phyloP scores from a whole-genome alignment of 768 basidiomycete species.

The Saitozyma sp. region DNA sequence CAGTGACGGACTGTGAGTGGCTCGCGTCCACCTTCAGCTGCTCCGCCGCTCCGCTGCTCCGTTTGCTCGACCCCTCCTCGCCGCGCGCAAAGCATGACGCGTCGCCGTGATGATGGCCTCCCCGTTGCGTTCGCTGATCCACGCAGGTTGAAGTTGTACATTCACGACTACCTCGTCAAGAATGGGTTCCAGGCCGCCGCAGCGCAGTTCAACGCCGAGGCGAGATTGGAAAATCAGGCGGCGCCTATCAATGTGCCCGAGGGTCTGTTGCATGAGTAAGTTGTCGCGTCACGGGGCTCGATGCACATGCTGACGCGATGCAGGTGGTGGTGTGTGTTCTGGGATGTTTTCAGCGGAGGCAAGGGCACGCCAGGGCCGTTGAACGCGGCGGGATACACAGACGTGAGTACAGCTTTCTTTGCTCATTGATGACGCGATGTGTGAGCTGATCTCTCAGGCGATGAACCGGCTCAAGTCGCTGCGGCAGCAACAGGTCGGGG shows the following conservation, averaged over 20 bases:
- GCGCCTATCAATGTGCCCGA: slow-evolving; percentile 52
- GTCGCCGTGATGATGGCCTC: not conserved
- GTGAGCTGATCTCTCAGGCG: slow-evolving; percentile 20
- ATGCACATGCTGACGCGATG: not conserved
- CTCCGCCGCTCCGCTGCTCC: not conserved
- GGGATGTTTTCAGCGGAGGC: slow-evolving; percentile 49
- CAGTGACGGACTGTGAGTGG: slow-evolving; percentile 35
- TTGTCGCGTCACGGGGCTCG: slow-evolving; percentile 4
- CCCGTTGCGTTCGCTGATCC: slow-evolving; percentile 2
- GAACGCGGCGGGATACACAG: slow-evolving; percentile 42
- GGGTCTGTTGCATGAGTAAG: slow-evolving; percentile 53
- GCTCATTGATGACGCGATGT: not conserved
- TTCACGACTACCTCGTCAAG: slow-evolving; percentile 53
- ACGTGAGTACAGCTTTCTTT: slow-evolving; percentile 28
- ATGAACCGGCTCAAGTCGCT: slow-evolving; percentile 38
- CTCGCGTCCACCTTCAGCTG: not conserved
- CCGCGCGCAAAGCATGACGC: no score
- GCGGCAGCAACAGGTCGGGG: slow-evolving; percentile 23
- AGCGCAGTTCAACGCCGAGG: slow-evolving; percentile 44
- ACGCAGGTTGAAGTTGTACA: slow-evolving; percentile 52
- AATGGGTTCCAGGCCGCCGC: slow-evolving; percentile 47
- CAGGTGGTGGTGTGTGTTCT: slow-evolving; percentile 52
- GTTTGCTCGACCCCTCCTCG: not conserved
- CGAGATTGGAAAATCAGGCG: slow-evolving; percentile 41
- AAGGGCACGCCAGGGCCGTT: slow-evolving; percentile 35